Evolutionary conservation across 2,329 filamentous ascomycete species (phyloP), one percentile per base, ranked within the genome.

Genomic region (Coniochaeta sp.): DNA sequence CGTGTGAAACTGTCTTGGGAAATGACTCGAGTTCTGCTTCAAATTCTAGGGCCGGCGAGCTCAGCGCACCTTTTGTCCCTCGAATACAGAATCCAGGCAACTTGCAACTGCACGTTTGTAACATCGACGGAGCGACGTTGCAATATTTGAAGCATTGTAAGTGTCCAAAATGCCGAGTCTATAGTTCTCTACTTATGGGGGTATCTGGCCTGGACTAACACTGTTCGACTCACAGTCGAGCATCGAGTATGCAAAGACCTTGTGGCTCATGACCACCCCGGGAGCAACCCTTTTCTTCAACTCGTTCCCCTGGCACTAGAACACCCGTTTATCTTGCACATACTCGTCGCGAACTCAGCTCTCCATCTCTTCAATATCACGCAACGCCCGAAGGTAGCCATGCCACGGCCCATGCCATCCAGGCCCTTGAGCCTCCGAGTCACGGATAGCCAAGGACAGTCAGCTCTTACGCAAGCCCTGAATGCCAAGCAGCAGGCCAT

Each of bases 231-330:
- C 73, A 77, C 58, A 81, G 73, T 81, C 73, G 69, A 76, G 68
- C 67, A 75, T 61, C 70, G 79, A 58, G 73, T 86, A 60, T 85
- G 81, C 68, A 77, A 79, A 67, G 82, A 84, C 64, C 75, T 85
- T 55, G 77, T 81, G 42, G 73, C 78, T 59, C 75, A 80, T 64
- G 79, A 81, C 68, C 72, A 72, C 3, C 73, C 74, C 7, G 73
- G 72, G 42, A 71, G 68, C 61, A 81, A 82, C 60, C 79, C 79
- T 3, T 81, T 81, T 58, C 74, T 77, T 58, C 75, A 80, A 63
- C 71, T 81, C 22, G 73, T 81, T 47, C 79, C 79, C 3, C 70
- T 81, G 59, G 79, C 78, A 17, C 72, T 73, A 61, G 70, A 69
- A 28, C 74, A 81, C 60, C 74, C 78, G 22, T 74, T 79, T 62